Base-by-base conservation (phyloP, 345 rosid genomes). In the Carallia brachiata region DNA sequence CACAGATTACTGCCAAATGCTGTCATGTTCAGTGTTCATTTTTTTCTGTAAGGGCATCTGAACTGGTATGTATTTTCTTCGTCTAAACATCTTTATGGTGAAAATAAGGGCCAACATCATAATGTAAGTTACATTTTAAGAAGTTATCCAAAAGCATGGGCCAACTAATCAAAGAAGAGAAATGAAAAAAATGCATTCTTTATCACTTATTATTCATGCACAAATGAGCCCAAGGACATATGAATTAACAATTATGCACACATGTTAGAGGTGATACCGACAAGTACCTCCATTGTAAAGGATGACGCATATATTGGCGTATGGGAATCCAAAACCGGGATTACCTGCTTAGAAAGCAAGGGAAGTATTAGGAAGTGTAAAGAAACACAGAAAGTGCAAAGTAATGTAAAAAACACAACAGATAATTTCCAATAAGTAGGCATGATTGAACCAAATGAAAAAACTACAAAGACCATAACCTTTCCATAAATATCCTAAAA, bases 281-380 rank as follows among this genome's bases (percentile, higher is more conserved):
- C 61, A 67, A 61, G 67, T 79, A 95, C 99, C 99, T 95, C 99
- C 97, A 89, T 92, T 65, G 99, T 95, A 70, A 95, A 95, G 73
- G 99, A 95, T 62, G 99, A 95, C 27, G 99, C 89, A 73, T 73
- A 92, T 80, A 95, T 90, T 10, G 99, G 97, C 39, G 97, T 92
- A 67, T 65, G 71, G 59, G 86, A 28, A 84, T 95, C 99, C 87
- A 95, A 68, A 36, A 97, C 97, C 4, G 99, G 97, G 76, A 95
- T 84, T 56, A 95, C 99, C 99, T 92, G 93, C 67, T 71, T 71
- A 75, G 65, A 74, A 44, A 83, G 36, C 8, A n/a, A 70, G 31
- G 63, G 70, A 58, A 69, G 50, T 66, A 69, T 55, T 18, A 27
- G 37, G 39, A 56, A 61, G 28, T 44, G 6, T 32, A 12, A 4